Base-by-base conservation (phyloP, 2,329 filamentous ascomycete genomes). In the Trichoderma lentiforme region DNA sequence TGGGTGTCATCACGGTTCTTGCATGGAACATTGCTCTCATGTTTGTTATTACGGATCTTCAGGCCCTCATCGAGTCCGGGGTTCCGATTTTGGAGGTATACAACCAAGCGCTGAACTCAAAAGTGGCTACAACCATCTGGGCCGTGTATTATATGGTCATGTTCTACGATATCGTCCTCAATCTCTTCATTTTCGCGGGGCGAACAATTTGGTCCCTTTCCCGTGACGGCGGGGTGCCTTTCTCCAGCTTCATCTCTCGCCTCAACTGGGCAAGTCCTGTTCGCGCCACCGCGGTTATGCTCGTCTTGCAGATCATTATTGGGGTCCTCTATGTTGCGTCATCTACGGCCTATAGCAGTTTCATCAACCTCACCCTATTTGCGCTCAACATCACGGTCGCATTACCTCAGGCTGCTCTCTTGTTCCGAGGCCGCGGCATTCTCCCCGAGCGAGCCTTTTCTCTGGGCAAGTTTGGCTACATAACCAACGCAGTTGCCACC, bases 81-180 rank as follows among this genome's bases (percentile, higher is more conserved):
- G 76, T 77, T 0, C 76, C 76, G 3, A 77, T 77, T 5, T 30
- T 77, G 0, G 76, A 77, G 39, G 75, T 77, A 3, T 77, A 77
- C 34, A 76, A 73, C 28, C 76, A 77, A 30, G 73, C 76, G 1
- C 60, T 77, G 2, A 75, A 76, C 36, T 76, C 75, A 4, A 70
- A 71, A 2, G 75, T 76, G n/a, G 76, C 75, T 1, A 77, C 76
- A 1, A 77, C 76, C 0, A 76, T 77, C 30, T 77, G 75, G 74
- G 72, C 72, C 0, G 72, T 77, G 2, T 77, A 76, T 56, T 77
- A 77, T 30, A 77, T 77, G 8, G 21, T 77, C 24, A 74, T 77
- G 73, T 77, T 77, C 60, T 77, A 77, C 72, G 76, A 77, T 12
- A 77, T 77, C 24, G 75, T 77, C 1, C 56, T 77, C 28, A 77